Base-by-base conservation (phyloP, 768 basidiomycete genomes). In the Amanita pallidorosea region DNA sequence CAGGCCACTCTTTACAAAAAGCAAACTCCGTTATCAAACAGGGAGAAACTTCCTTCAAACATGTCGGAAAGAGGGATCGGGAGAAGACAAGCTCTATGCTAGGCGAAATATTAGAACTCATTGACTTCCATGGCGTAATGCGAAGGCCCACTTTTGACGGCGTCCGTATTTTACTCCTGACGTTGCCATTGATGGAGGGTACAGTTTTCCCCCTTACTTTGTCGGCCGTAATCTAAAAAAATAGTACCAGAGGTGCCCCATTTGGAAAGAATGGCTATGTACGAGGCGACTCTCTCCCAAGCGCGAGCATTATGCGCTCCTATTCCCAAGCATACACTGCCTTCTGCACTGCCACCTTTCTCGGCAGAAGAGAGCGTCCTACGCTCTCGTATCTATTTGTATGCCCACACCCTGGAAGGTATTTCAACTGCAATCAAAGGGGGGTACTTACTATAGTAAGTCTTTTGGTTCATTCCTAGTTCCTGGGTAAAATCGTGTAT, bases 171-270 rank as follows among this genome's bases (percentile, higher is more conserved):
- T 70, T 97, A 45, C 66, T 95, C 27, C 72, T 96, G 42, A 67
- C 92, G 27, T 67, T 91, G 52, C 92, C 93, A 6, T 71, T 97
- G 41, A 83, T 91, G 49, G 83, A 88, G 64, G 90, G 93, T 93
- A 54, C 55, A 72, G 54, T 38, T 13, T 49, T 47, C 46, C 27
- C 23, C 27, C 27, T 36, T 44, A 27, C 41, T 23, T 23, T 15
- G 37, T 56, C 42, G 17, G 33, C 44, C 47, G n/a, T 36, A 20
- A 33, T 27, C 47, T 55, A 46, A 55, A 38, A 51, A 47, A 55
- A 38, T 50, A 56, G 56, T 17, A 18, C 15, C 29, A 78, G 80
- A 76, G 61, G 58, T 62, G n/a, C 68, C 65, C 49, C 65, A 68
- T 42, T 64, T 77, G 7, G 77, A 77, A 55, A 63, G 69, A 34